Evolutionary conservation across 2,329 filamentous ascomycete species (phyloP), one percentile per base, ranked within the genome.

Genomic region (Raffaelea deltoideospora): DNA sequence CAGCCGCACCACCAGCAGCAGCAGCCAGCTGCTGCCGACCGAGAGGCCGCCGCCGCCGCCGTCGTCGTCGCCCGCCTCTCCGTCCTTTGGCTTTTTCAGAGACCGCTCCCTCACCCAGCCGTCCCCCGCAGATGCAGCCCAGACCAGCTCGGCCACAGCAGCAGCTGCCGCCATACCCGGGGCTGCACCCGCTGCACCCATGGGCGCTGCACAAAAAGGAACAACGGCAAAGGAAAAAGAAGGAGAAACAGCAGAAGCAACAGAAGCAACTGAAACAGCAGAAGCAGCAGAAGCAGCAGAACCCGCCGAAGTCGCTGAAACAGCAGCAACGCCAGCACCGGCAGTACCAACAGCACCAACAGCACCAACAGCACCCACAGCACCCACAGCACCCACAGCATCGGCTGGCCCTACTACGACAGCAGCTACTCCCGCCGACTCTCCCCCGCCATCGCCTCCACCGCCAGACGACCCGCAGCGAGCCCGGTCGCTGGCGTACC

Each of bases 401-500:
- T 14, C 53, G 54, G 14, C 48, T 49, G 4, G 44, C 33, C 6
- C 26, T 5, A 28, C 26, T 5, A 28, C 14, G 13, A 28, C 26
- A 10, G 13, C 26, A 28, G n/a, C 26, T 8, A 28, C 9, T 14
- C 10, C 26, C 22, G 13, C 13, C 23, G 23, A 26, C 8, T 37
- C 22, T 22, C 44, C 18, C 31, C 52, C n/a, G 40, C 48, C 19
- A 42, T 41, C 43, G 5, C 36, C 35, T 29, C 51, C 30, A 22
- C 49, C 19, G 24, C 53, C 42, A 37, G 28, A 44, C 38, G 72
- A 72, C 0, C 65, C 76, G 11, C 65, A 72, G 1, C 64, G 63
- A 31, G 61, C 64, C 15, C 60, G 51, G 8, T 60, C 65, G 47
- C 45, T 67, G 26, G 54, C 67, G 2, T 96, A 95, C 51, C 75